phyloP scores from a whole-genome alignment of 2,329 filamentous ascomycete genomes.

The Aspergillus pseudoglaucus region DNA sequence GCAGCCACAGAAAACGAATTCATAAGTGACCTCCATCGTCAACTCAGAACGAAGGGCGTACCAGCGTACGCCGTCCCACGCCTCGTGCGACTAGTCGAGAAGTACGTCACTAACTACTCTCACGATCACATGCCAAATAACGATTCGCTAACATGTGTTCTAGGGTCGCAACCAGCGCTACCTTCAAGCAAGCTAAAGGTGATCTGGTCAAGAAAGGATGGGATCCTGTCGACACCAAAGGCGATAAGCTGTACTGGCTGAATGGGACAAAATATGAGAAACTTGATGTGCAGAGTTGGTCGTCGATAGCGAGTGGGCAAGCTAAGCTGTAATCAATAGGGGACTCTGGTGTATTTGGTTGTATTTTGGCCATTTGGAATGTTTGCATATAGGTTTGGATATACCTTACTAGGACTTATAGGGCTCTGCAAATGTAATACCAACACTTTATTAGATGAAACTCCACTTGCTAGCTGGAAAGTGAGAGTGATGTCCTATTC shows the following conservation, averaged over 20 bases:
- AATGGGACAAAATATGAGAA: constrained; percentile 35
- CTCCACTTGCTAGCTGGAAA: too few species aligned
- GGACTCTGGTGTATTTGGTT: not conserved
- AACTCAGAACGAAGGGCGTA: constrained; percentile 39
- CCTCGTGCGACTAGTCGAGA: constrained; percentile 41
- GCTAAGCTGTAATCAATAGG: constrained; percentile 34
- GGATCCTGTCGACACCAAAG: constrained; percentile 27
- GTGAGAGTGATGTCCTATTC: too few species aligned
- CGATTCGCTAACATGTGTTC: not conserved
- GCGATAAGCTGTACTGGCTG: constrained; percentile 41
- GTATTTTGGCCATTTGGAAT: not conserved
- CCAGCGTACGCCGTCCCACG: constrained; percentile 43
- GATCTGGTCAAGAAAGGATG: constrained; percentile 39
- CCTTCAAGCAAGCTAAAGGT: constrained; percentile 46
- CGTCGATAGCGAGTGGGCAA: constrained; percentile 34
- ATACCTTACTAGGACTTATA: not conserved
- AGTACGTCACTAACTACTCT: constrained; percentile 27
- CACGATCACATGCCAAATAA: not conserved
- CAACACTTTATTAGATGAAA: too few species aligned
- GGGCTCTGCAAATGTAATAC: too few species aligned
- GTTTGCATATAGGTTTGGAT: constrained; percentile 1
- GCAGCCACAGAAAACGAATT: constrained; percentile 26
- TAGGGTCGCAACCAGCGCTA: constrained; percentile 42
- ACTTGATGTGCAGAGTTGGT: constrained; percentile 35
- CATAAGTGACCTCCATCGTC: constrained; percentile 31